These are phyloP conservation scores for Conringia planisiliqua DNA, from an alignment of 345 rosid species.

Conservation along the genomic window DNA sequence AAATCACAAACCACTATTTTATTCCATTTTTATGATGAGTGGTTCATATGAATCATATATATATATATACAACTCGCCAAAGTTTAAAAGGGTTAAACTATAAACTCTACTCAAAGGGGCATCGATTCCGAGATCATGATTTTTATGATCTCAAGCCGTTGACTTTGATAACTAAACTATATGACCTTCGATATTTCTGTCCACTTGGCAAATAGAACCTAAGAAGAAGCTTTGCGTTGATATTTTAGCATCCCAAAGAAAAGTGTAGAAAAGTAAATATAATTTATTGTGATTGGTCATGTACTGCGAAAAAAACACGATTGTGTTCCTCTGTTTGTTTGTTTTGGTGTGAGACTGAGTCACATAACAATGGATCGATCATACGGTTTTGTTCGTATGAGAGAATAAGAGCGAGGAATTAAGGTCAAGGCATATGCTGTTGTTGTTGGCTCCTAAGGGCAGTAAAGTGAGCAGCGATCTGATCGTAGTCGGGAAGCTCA, in stretches of 20 bases:
- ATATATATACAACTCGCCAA: background rate
- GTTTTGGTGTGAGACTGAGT: background rate
- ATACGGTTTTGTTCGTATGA: background rate
- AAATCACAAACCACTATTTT: background rate
- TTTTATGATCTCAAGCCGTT: background rate
- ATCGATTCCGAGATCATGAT: background rate
- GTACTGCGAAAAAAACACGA: background rate
- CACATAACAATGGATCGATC: background rate
- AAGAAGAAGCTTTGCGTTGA: background rate
- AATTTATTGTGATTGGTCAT: background rate
- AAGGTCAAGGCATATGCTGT: constrained; percentile 11
- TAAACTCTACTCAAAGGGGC: background rate
- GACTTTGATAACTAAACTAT: background rate
- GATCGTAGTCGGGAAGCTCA: constrained; percentile 72
- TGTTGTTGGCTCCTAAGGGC: constrained; percentile 54
- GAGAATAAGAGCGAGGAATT: background rate
- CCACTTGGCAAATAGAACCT: background rate
- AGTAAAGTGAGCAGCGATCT: constrained; percentile 55
- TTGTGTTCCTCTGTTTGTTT: background rate
- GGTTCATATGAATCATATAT: background rate
- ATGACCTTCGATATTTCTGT: background rate
- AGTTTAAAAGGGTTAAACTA: background rate
- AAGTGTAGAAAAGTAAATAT: background rate
- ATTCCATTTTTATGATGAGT: background rate
- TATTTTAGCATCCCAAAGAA: background rate